Evolutionary conservation across 1,284 basidiomycete species (phyloP).

Genomic region (Cutaneotrichosporon cavernicola): DNA sequence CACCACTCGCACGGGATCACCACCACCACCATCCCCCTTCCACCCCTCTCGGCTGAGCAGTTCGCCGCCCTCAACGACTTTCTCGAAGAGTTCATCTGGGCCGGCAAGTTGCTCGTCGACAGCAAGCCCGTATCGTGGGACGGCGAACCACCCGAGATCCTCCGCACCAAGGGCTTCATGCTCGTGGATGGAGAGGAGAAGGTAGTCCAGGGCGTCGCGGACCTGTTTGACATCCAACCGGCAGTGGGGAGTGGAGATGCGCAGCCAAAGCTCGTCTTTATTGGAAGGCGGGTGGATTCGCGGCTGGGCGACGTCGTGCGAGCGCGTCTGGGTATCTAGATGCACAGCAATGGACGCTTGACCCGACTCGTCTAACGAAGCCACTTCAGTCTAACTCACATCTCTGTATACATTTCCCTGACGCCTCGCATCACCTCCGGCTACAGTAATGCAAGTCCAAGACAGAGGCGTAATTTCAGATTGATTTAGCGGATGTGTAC

Average conservation of each 20-base stretch:
- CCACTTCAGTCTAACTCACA: too few species aligned
- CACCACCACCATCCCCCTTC: conserved; percentile 64
- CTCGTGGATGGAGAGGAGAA: conserved; percentile 58
- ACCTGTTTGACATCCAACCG: conserved; percentile 69
- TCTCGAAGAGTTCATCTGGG: conserved; percentile 78
- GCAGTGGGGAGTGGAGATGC: background rate
- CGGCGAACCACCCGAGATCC: conserved; percentile 55
- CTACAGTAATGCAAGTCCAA: too few species aligned
- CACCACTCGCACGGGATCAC: conserved; percentile 59
- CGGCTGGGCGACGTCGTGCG: conserved; percentile 24
- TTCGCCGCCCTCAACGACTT: conserved; percentile 64
- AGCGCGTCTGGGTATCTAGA: conserved; percentile 16
- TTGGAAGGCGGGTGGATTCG: conserved; percentile 70
- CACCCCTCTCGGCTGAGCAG: conserved; percentile 56
- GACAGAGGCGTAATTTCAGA: too few species aligned
- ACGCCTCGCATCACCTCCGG: too few species aligned
- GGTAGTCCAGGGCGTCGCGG: conserved; percentile 80
- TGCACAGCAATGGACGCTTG: background rate
- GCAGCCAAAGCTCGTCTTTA: conserved; percentile 69
- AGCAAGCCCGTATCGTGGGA: conserved; percentile 19
- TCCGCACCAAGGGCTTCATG: conserved; percentile 82
- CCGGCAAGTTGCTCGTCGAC: conserved; percentile 45
- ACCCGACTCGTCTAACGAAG: too few species aligned
- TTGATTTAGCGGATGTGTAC: too few species aligned
- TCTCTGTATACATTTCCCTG: too few species aligned